Percentiles rank a stretch among this genome's conserved stretches.
Evolutionary conservation across 768 basidiomycete genomes (phyloP).

Genomic region (Leucocoprinus birnbaumii): DNA sequence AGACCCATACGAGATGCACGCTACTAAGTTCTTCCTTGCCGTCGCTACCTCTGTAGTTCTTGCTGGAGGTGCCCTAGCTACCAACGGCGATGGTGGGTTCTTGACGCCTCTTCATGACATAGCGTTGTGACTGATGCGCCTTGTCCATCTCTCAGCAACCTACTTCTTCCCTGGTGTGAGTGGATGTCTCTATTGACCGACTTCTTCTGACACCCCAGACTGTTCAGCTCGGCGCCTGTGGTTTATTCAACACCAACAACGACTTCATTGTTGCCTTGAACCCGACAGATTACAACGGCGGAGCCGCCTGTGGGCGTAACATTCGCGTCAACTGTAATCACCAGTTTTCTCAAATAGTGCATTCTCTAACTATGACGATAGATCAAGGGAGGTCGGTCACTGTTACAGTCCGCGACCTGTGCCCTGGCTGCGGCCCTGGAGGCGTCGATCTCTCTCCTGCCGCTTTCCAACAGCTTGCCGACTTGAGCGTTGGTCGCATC

Average conservation of each 20-base stretch:
- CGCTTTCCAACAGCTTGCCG: slow-evolving; percentile 26
- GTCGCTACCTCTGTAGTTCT: neutral
- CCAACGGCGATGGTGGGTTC: neutral
- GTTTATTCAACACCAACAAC: neutral
- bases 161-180: neutral
- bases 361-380: slow-evolving; percentile 1
- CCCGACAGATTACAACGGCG: neutral
- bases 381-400: slow-evolving; percentile 22
- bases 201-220: neutral
- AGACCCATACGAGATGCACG: neutral
- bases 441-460: slow-evolving; percentile 24
- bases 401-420: slow-evolving; percentile 25
- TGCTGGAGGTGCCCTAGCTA: neutral
- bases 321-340: slow-evolving; percentile 18
- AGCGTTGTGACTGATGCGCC: too few relatives aligned
- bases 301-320: neutral
- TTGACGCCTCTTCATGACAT: too few relatives aligned
- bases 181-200: neutral
- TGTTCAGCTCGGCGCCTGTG: neutral
- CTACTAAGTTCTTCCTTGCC: neutral
- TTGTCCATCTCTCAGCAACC: neutral
- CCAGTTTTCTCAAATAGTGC: neutral
- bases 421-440: slow-evolving; percentile 23
- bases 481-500: slow-evolving; percentile 19
- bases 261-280: neutral